Evolutionary conservation across 129 eudicot species (phyloP), one percentile per base, ranked within the genome.

Genomic region (Tagetes erecta): DNA sequence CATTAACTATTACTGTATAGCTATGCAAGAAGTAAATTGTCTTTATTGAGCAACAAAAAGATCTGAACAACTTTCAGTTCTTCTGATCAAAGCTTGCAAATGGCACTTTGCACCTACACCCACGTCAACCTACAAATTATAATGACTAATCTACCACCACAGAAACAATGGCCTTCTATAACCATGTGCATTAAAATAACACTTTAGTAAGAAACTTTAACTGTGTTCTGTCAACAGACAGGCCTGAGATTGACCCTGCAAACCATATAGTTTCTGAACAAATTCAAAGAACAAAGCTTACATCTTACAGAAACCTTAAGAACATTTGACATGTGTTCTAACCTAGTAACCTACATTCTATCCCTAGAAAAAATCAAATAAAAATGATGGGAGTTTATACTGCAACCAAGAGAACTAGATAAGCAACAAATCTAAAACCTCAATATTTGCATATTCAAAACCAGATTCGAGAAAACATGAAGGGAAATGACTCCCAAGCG

Each of bases 121-220:
- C 63, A 2, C n/a, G 11, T 30, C 8, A 57, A 58, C 64, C 37
- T 31, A 58, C n/a, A 58, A 58, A 58, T 34, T 31, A 33, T 58
- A 58, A n/a, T 33, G 64, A n/a, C 64, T 58, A 58, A 58, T 58
- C 64, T 58, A 58, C 64, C 13, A 31, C 35, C 63, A 56, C 9
- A 27, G 37, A 56, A 58, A n/a, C 40, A 58, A 33, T 58, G 14
- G 5, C 38, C 39, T 58, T 58, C 64, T 39, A 58, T 33, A 33
- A 33, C n/a, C 64, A 58, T 58, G 64, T 58, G n/a, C 64, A 58
- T 14, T 39, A 31, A 58, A 58, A 31, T n/a, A 5, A 7, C 31
- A 58, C 38, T 30, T 31, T 6, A 27, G 64, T 31, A 13, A 31
- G 37, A 38, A 57, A 27, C 31, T 57, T 1, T 27, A 56, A 2